phyloP scores from a whole-genome alignment of 257 asterid genomes.

The Solanum neorickii region DNA sequence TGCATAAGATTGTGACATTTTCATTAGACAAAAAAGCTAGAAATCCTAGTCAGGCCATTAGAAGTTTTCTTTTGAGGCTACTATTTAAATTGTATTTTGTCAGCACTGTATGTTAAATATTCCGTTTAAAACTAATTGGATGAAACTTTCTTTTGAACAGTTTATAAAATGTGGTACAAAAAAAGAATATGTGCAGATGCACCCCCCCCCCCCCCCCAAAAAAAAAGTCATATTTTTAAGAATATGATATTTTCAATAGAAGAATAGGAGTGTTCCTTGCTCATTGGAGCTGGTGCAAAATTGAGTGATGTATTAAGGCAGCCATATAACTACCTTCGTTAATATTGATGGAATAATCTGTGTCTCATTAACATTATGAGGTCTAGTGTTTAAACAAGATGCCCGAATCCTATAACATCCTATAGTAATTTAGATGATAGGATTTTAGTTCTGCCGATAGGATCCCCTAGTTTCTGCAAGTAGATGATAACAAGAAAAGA shows the following conservation, averaged over 20 bases:
- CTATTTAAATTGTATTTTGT: background rate
- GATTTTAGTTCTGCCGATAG: conserved; percentile 33
- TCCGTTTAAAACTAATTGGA: background rate
- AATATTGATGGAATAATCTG: conserved; percentile 71
- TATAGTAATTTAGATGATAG: conserved; percentile 4
- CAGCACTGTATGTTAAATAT: too few relatives aligned
- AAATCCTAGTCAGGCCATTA: too few relatives aligned
- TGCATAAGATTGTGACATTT: too few relatives aligned
- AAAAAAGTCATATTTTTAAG: background rate
- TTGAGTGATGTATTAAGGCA: background rate
- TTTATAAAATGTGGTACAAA: too few relatives aligned
- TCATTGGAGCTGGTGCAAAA: background rate
- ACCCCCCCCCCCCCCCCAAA: background rate
- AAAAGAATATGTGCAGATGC: background rate
- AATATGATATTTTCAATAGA: background rate
- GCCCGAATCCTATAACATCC: conserved; percentile 91
- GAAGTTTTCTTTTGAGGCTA: background rate
- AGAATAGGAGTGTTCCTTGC: background rate
- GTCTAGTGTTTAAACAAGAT: conserved; percentile 79
- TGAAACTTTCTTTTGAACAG: background rate
- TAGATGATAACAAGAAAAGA: background rate
- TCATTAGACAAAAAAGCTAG: too few relatives aligned
- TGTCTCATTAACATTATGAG: conserved; percentile 58
- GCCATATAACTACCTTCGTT: conserved; percentile 39
- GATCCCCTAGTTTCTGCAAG: conserved; percentile 82